Base-by-base conservation (phyloP, 2,329 filamentous ascomycete species). In the Ophiostoma himal-ulmi region DNA sequence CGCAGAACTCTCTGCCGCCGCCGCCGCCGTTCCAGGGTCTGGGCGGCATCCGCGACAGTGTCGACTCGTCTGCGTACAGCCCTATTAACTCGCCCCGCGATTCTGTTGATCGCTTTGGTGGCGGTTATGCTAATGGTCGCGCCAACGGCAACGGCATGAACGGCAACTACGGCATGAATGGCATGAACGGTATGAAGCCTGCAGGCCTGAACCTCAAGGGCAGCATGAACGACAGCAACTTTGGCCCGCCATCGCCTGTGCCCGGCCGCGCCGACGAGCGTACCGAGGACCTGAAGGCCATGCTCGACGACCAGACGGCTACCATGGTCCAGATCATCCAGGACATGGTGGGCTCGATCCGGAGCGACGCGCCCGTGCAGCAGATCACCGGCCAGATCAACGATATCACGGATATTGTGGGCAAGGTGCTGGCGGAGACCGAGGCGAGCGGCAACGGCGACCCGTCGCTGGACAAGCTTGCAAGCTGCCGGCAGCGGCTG, bases 251-350 rank as follows among this genome's bases (percentile, higher is more conserved):
- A 20, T 76, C 48, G 75, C 73, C 37, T 2, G 62, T 48, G 22
- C 57, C 57, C 5, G 78, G 77, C 44, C 78, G 78, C 64, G 77
- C 76, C 54, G 81, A 83, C 73, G 78, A 77, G 74, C 80, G 78
- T 68, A 77, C 80, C 36, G 83, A 86, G 73, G 85, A 87, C 72
- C 79, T 87, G 70, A 86, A 85, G 77, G 86, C 91, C 72, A 94
- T 93, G 77, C 86, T 96, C 48, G 91, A 95, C 77, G 91, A 94
- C 76, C 91, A 95, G 78, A 94, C 91, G 13, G 91, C 91, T 68
- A 82, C 88, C 3, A 84, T 96, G 71, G 89, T 95, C 36, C 88
- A 92, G 74, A 91, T 88, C 64, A 93, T 96, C 73, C 91, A 95
- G 79, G 86, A 88, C n/a, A 85, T 96, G 8, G 91, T 96, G 66